phyloP scores from a whole-genome alignment of 305 asterid genomes.

The Solanum hybrid region DNA sequence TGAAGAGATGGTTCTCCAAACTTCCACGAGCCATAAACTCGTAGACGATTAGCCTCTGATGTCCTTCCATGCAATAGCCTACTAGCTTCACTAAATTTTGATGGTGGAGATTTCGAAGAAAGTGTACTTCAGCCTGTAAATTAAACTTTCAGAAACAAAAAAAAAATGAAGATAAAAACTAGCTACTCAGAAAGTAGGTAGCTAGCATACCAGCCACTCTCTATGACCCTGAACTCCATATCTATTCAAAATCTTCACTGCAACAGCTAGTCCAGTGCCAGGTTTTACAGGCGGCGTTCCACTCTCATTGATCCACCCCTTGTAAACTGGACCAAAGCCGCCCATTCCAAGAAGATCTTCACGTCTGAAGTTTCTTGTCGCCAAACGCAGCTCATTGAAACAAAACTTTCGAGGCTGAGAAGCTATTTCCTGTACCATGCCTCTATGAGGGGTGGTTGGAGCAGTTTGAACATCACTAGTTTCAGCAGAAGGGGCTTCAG shows the following conservation, averaged over 20 bases:
- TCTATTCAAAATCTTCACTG: slow-evolving; percentile 75
- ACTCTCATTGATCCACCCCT: slow-evolving; percentile 73
- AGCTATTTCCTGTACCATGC: slow-evolving; percentile 56
- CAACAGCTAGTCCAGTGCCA: slow-evolving; percentile 70
- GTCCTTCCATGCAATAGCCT: slow-evolving; percentile 67
- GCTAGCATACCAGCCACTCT: slow-evolving; percentile 73
- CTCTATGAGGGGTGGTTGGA: slow-evolving; percentile 46
- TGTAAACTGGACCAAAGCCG: slow-evolving; percentile 85
- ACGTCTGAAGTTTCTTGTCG: slow-evolving; percentile 63
- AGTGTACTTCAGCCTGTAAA: slow-evolving; percentile 55
- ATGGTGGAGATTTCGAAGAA: slow-evolving; percentile 59
- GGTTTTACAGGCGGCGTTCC: slow-evolving; percentile 56
- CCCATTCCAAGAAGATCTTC: slow-evolving; percentile 80
- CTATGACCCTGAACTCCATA: slow-evolving; percentile 87
- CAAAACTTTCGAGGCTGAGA: slow-evolving; percentile 71
- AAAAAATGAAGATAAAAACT: not conserved
- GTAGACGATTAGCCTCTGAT: slow-evolving; percentile 59
- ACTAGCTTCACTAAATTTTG: slow-evolving; percentile 57
- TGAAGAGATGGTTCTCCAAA: slow-evolving; percentile 70
- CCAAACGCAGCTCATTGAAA: slow-evolving; percentile 53
- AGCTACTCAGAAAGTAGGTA: not conserved
- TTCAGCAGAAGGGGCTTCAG: slow-evolving; percentile 47
- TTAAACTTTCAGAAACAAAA: not conserved
- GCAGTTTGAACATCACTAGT: slow-evolving; percentile 19
- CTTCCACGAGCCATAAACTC: slow-evolving; percentile 71